Evolutionary conservation across 306 rosid genomes (phyloP), one percentile per base, ranked within the genome.

Genomic region (Mimosa bimucronata): DNA sequence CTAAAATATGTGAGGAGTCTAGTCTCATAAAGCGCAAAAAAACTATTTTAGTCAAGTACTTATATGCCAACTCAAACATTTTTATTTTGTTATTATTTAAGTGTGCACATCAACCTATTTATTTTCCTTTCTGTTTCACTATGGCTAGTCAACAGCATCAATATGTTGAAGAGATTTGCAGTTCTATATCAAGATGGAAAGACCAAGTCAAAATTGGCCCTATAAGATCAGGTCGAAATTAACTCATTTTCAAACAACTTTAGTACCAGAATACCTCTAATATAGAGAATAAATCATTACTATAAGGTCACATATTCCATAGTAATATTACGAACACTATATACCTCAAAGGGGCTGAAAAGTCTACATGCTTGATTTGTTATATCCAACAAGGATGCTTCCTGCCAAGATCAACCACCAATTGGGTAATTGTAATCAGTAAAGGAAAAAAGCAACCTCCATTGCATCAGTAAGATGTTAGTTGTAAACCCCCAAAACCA

Each of bases 371-470:
- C 96, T 90, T 90, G 94, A 86, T 91, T 83, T 15, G 93, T 93
- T 79, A 91, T 81, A 83, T 91, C 90, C 86, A 95, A 75, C 77
- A 95, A 88, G 74, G 98, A 89, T n/a, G 98, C 98, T 87, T 95
- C 97, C 98, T 95, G 91, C 79, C 75, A 78, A 78, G 85, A 88
- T 71, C n/a, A 73, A 61, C 76, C 79, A 82, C 46, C 72, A 68
- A 73, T 29, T 75, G 48, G 28, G 81, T 9, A 78, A 73, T 75
- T 14, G 58, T 25, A 69, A 78, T 61, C 72, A 10, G 65, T 25
- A 42, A 69, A 69, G 70, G 77, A 64, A 28, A 58, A 71, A 58
- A 68, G 66, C 10, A 73, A 75, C 72, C 60, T 66, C 81, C 46
- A 78, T 5, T 13, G 48, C 66, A 80, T 23, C 25, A 45, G 30